Conservation (phyloP, 371 early-diverging fungal genomes). For the Coemansia sp. region DNA sequence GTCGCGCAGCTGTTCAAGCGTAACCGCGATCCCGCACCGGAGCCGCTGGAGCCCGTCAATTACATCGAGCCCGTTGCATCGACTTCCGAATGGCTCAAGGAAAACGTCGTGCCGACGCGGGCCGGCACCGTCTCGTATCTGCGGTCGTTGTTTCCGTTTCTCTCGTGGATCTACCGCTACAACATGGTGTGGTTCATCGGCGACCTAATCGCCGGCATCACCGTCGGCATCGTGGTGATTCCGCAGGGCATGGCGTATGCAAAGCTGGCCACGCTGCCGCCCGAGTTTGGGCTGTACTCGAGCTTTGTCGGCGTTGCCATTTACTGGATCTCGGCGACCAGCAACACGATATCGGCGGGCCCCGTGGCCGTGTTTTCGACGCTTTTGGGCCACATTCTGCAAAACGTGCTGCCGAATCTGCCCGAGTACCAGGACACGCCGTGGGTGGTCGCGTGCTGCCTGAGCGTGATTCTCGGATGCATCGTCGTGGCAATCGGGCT, state of each 20-base stretch:
- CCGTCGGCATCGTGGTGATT: conserved; percentile 79
- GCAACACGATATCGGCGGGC: conserved; percentile 85
- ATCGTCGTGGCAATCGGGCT: conserved; percentile 67
- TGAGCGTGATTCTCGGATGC: conserved; percentile 48
- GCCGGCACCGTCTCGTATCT: conserved; percentile 12
- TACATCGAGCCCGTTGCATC: conserved; percentile 46
- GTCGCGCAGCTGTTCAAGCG: background rate
- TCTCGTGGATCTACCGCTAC: conserved; percentile 70
- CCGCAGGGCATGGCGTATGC: conserved; percentile 87
- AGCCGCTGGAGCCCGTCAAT: conserved; percentile 1
- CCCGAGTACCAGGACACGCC: conserved; percentile 45
- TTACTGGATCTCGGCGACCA: conserved; percentile 80
- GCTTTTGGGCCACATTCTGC: conserved; percentile 67
- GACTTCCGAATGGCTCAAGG: conserved; percentile 33
- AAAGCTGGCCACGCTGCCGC: conserved; percentile 78
- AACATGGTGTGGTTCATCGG: conserved; percentile 75
- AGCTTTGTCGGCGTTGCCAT: conserved; percentile 75
- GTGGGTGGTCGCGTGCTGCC: conserved; percentile 58
- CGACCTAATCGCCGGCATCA: conserved; percentile 83
- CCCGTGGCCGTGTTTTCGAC: conserved; percentile 84
- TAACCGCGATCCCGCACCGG: background rate
- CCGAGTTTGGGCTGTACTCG: conserved; percentile 85
- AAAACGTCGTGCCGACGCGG: conserved; percentile 29
- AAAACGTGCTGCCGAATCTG: conserved; percentile 51
- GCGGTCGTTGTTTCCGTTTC: conserved; percentile 61